Percentiles rank a stretch among this genome's conserved stretches.
Evolutionary conservation across 1,284 basidiomycete genomes (phyloP).

Genomic region (Cutaneotrichosporon arboriforme): DNA sequence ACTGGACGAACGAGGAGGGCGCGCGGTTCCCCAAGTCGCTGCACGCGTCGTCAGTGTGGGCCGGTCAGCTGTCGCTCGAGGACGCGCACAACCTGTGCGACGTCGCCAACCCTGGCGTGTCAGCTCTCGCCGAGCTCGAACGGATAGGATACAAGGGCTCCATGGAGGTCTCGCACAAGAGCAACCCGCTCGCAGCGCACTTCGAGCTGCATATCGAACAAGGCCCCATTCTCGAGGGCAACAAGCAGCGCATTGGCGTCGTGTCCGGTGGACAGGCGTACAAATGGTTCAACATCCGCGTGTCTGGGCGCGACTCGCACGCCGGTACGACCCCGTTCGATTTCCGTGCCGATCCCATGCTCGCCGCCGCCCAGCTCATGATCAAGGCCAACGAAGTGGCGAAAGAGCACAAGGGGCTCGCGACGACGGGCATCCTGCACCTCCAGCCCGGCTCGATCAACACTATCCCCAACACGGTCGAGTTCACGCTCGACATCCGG

Average conservation of each 20-base stretch:
- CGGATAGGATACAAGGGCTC: conserved; percentile 15
- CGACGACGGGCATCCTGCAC: conserved; percentile 21
- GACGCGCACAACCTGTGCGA: conserved; percentile 9
- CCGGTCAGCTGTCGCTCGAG: conserved; percentile 6
- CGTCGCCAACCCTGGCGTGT: conserved; percentile 11
- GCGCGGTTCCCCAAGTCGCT: conserved; percentile 17
- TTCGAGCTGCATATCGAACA: conserved; percentile 39
- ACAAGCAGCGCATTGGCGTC: conserved; percentile 18
- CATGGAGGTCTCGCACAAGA: conserved; percentile 1
- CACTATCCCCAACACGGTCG: conserved; percentile 20
- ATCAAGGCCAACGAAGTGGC: conserved; percentile 16
- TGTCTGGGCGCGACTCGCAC: conserved; percentile 25
- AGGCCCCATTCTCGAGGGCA: conserved; percentile 26
- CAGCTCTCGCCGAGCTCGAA: conserved; percentile 14
- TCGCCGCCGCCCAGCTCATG: conserved; percentile 15
- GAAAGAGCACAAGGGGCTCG: conserved; percentile 11
- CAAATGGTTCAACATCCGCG: conserved; percentile 24
- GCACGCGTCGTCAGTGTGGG: conserved; percentile 24
- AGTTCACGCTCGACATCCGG: conserved; percentile 26
- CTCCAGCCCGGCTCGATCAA: conserved; percentile 21
- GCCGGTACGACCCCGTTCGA: conserved; percentile 30
- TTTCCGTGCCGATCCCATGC: conserved; percentile 22
- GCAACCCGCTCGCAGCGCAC: conserved; percentile 27
- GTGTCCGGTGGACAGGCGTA: conserved; percentile 31
- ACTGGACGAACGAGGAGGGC: conserved; percentile 30